Evolutionary conservation across 208 protist genomes (phyloP), one percentile per base, ranked within the genome.

Genomic region (Trypanosoma caninum): DNA sequence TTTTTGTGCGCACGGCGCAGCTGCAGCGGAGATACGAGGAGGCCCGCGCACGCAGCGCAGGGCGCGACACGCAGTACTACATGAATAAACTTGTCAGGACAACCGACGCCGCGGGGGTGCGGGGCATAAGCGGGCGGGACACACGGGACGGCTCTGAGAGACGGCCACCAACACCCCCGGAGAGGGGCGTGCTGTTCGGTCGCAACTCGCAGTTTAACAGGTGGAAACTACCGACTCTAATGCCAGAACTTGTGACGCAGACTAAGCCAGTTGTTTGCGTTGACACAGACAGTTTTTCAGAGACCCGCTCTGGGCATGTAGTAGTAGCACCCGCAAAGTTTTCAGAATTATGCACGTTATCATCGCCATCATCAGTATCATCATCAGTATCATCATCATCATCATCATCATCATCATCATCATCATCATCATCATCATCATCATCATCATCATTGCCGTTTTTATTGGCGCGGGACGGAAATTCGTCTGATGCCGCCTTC

Each of bases 231-330:
- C 62, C 25, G 33, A 50, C 47, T 13, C 40, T 64, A 16, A 62
- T 89, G 30, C 79, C 73, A 22, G 72, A 81, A 18, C 68, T 89
- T 23, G 81, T 87, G 48, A 92, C 81, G 5, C 51, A 68, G 13
- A 66, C 54, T 25, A 59, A 59, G 23, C 27, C 59, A 25, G 78
- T 82, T 54, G 41, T 68, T 58, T 46, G 58, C 20, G 33, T 0
- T 28, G 38, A 16, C 31, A 10, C 5, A 11, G 45, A 50, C 3
- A 10, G 2, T 1, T 2, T 22, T 20, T 20, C 7, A 13, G 28
- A 42, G 1, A 5, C 23, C 13, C n/a, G 35, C 38, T 46, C 42
- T 33, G 23, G 31, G 42, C 31, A 13, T 11, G 16, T 1, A 6
- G 10, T 38, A 16, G 30, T 2, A n/a, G 4, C n/a, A n/a, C n/a